phyloP scores from a whole-genome alignment of 805 yeast species.

The Candida jianshihensis region DNA sequence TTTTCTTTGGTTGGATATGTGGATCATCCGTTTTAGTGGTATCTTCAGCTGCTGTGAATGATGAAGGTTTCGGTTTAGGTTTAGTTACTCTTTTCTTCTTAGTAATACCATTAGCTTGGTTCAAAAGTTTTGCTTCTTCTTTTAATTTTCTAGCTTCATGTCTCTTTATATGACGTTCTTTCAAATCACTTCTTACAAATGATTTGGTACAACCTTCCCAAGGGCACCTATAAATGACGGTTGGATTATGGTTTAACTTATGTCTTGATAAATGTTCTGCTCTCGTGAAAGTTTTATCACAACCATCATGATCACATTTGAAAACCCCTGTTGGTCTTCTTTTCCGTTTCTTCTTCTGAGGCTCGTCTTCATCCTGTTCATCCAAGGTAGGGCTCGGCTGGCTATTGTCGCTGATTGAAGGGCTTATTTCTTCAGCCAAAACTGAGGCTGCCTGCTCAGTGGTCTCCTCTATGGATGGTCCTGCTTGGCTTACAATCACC shows the following conservation, averaged over 20 bases:
- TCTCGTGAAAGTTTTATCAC: conserved; percentile 50
- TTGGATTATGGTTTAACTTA: conserved; percentile 52
- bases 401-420: no score
- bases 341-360: conserved; percentile 15
- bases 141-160: conserved; percentile 28
- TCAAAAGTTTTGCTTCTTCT: conserved; percentile 19
- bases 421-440: no score
- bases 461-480: no score
- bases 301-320: conserved; percentile 39
- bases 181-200: conserved; percentile 56
- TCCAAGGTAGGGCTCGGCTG: no score
- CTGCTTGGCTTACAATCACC: no score
- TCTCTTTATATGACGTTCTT: conserved; percentile 38
- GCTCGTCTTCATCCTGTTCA: conserved; percentile 1
- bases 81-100: conserved; percentile 10
- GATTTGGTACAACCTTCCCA: conserved; percentile 47
- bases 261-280: conserved; percentile 62
- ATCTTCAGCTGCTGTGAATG: not conserved
- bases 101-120: conserved; percentile 7
- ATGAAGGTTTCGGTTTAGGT: not conserved
- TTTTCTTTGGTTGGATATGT: conserved; percentile 4
- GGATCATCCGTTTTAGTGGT: not conserved
- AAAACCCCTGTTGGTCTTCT: conserved; percentile 26
- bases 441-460: no score
- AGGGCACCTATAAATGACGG: conserved; percentile 46